A percentile compares a stretch with the other conserved stretches of the same genome.
These are phyloP conservation scores for Sphaceloma murrayae DNA, from an alignment of 2,329 filamentous ascomycete species.

Conservation along the genomic window DNA sequence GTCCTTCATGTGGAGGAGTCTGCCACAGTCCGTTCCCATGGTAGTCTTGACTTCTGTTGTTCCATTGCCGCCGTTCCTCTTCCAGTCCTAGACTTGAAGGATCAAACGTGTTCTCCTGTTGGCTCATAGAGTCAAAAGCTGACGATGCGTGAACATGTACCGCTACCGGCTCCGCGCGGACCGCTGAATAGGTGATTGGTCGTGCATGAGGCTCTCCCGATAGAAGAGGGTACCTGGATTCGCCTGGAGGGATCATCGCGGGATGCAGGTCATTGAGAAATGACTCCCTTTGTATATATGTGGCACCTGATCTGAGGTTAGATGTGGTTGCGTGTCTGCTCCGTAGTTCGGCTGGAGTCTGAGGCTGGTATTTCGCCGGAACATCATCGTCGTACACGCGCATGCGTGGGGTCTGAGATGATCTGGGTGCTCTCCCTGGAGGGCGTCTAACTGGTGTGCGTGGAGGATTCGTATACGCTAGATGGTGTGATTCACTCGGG, in stretches of 20 bases:
- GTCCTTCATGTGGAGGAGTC: conserved; percentile 9
- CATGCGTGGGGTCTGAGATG: conserved; percentile 20
- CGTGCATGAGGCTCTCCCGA: neutral
- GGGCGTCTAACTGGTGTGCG: neutral
- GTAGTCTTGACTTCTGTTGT: too few species aligned
- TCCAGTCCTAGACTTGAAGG: neutral
- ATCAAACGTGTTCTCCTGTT: conserved; percentile 4
- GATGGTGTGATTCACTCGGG: neutral
- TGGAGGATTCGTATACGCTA: neutral
- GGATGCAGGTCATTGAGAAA: neutral
- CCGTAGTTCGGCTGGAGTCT: conserved; percentile 28
- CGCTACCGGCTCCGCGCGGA: too few species aligned
- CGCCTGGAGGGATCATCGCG: conserved; percentile 11
- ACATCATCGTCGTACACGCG: conserved; percentile 27
- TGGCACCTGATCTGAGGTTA: conserved; percentile 15
- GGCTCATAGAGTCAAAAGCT: too few species aligned
- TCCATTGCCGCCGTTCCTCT: neutral
- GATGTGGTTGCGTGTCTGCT: conserved; percentile 18
- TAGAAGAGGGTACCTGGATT: conserved; percentile 9
- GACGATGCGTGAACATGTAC: too few species aligned
- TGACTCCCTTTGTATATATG: neutral
- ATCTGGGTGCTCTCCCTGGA: neutral
- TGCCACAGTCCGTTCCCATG: too few species aligned
- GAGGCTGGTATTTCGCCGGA: conserved; percentile 25
- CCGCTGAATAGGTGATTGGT: too few species aligned